These are phyloP conservation scores for Petrea volubilis DNA, from an alignment of 257 asterid species.

Conservation along the genomic window DNA sequence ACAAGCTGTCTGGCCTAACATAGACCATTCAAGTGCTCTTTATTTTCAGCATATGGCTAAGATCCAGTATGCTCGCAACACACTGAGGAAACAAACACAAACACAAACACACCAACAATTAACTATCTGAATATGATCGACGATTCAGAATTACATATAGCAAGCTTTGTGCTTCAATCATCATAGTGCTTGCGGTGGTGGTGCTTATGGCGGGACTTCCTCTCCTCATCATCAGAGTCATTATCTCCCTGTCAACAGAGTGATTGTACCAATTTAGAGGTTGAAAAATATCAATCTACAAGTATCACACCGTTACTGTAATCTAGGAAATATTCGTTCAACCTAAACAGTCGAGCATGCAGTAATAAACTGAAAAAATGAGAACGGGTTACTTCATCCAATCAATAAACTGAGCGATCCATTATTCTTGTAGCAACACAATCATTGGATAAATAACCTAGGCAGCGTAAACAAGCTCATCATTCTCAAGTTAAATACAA, in stretches of 20 bases:
- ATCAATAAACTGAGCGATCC: not conserved
- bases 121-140: conserved; percentile 3
- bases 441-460: not conserved
- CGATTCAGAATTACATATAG: not conserved
- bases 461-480: not conserved
- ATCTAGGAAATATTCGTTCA: not conserved
- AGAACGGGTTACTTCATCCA: not conserved
- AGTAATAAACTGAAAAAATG: not conserved
- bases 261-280: not conserved
- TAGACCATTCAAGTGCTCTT: conserved; percentile 17
- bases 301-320: not conserved
- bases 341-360: not conserved
- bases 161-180: conserved; percentile 22
- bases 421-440: not conserved
- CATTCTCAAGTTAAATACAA: too few relatives aligned
- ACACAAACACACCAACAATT: conserved; percentile 4
- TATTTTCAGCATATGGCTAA: conserved; percentile 26
- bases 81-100: not conserved
- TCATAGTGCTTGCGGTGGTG: conserved; percentile 52
- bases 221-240: conserved; percentile 34
- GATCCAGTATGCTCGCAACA: conserved; percentile 13
- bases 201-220: conserved; percentile 25
- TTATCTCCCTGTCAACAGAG: conserved; percentile 39
- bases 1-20: conserved; percentile 11
- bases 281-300: not conserved